These are phyloP conservation scores for Rubia balearica DNA, from an alignment of 305 asterid genomes.

Conservation along the genomic window DNA sequence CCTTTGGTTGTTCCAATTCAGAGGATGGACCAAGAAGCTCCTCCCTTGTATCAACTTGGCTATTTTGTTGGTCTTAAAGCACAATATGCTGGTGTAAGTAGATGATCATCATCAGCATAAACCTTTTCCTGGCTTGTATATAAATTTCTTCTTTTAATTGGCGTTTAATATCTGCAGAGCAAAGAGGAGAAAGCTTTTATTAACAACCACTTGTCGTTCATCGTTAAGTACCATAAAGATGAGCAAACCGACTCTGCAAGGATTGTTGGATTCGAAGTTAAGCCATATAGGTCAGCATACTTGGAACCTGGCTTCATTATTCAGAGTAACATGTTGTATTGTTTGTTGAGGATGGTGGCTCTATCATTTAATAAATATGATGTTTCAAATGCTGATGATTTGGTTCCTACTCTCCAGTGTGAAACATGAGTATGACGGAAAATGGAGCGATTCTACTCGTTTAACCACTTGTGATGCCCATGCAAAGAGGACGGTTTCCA, in stretches of 20 bases:
- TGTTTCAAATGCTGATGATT: not conserved
- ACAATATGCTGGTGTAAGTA: constrained; percentile 67
- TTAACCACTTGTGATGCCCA: constrained; percentile 64
- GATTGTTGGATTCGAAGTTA: constrained; percentile 79
- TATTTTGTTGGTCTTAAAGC: constrained; percentile 69
- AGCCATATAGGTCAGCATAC: constrained; percentile 52
- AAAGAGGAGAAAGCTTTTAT: constrained; percentile 62
- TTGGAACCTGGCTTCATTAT: not conserved
- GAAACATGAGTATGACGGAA: constrained; percentile 67
- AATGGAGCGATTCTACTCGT: constrained; percentile 45
- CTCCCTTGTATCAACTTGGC: constrained; percentile 69
- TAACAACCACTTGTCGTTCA: constrained; percentile 67
- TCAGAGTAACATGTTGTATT: not conserved
- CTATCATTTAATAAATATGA: not conserved
- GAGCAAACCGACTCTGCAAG: constrained; percentile 55
- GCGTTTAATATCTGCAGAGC: constrained; percentile 13
- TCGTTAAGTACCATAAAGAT: constrained; percentile 67
- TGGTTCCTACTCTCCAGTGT: constrained; percentile 31
- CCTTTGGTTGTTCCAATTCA: constrained; percentile 73
- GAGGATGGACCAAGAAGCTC: constrained; percentile 53
- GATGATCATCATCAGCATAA: constrained; percentile 9
- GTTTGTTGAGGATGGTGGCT: not conserved
- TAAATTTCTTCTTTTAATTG: not conserved
- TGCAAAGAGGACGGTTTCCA: constrained; percentile 43
- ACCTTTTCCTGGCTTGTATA: not conserved